These are phyloP conservation scores for Hypoxylon perforatum DNA, from an alignment of 495 filamentous ascomycete genomes.

Conservation along the genomic window DNA sequence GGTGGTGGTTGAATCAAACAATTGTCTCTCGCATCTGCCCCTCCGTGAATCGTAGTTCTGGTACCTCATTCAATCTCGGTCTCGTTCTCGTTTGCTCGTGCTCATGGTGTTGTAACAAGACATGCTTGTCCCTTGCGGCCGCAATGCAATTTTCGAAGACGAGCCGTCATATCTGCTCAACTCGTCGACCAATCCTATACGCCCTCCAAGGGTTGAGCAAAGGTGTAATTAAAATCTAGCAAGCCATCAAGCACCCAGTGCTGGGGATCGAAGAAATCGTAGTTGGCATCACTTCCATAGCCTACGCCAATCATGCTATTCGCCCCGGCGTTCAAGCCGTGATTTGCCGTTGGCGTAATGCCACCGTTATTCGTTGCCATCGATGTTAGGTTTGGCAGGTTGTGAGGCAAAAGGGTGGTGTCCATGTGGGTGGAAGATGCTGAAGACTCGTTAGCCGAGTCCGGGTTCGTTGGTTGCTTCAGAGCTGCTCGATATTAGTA, in stretches of 20 bases:
- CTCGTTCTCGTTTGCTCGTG: constrained; percentile 18
- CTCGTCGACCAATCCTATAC: constrained; percentile 42
- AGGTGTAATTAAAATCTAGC: constrained; percentile 80
- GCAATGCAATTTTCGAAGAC: not conserved
- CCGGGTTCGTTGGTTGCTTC: constrained; percentile 88
- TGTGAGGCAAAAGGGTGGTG: constrained; percentile 60
- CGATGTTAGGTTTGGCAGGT: constrained; percentile 40
- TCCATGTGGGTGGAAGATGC: constrained; percentile 71
- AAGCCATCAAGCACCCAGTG: constrained; percentile 91
- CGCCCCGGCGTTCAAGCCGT: constrained; percentile 52
- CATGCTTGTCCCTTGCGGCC: not conserved
- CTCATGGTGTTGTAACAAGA: constrained; percentile 10
- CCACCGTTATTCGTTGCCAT: constrained; percentile 56
- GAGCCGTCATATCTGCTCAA: no score
- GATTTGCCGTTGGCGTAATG: constrained; percentile 58
- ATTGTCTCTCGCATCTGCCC: constrained; percentile 21
- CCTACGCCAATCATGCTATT: constrained; percentile 57
- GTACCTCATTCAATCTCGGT: constrained; percentile 14
- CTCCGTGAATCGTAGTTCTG: constrained; percentile 6
- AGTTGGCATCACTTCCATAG: constrained; percentile 70
- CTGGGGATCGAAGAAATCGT: constrained; percentile 88
- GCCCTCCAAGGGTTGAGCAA: constrained; percentile 59
- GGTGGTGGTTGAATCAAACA: constrained; percentile 37
- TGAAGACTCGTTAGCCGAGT: constrained; percentile 78
- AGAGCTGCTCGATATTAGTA: constrained; percentile 67